Evolutionary conservation across 306 rosid genomes (phyloP), one percentile per base, ranked within the genome.

Genomic region (Corylus americana): DNA sequence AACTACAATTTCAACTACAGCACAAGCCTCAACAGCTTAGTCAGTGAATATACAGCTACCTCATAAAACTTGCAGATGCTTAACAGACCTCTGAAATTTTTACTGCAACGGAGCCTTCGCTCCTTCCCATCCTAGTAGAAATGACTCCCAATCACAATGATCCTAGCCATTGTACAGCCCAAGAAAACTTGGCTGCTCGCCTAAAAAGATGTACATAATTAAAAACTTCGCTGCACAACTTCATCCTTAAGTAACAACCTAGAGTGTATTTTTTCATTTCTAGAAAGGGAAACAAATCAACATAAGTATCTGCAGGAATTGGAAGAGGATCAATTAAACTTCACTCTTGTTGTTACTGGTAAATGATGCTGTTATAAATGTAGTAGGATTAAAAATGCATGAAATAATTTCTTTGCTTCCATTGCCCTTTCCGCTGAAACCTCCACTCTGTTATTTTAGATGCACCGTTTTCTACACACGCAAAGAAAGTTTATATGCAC

Each of bases 21-120:
- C 13, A 54, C 81, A 70, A 58, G 74, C 71, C 39, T 78, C 59
- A 25, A 25, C 82, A 35, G 70, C 25, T 64, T 5, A 64, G 17
- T 37, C 48, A 7, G n/a, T 64, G 70, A 13, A 64, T 64, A 5
- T 39, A 64, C 7, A 35, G 20, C 42, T 31, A 64, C 11, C 44
- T 35, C 45, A 29, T 37, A 35, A 64, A 64, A 29, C 11, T 11
- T 59, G 66, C 22, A 22, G 66, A 9, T 22, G 37, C 16, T 59
- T 59, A 25, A 59, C 14, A 59, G 16, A 59, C 37, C 66, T 10
- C 66, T 4, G 16, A 59, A 59, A 59, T 22, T 59, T 27, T 37
- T 10, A 58, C 11, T 3, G 31, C 64, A 22, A 53, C 35, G 7
- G 12, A 64, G 7, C 10, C 70, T 39, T 39, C 47, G 2, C 45